Conservation (phyloP, 2,329 filamentous ascomycete genomes). For the Neonectria faginata region DNA sequence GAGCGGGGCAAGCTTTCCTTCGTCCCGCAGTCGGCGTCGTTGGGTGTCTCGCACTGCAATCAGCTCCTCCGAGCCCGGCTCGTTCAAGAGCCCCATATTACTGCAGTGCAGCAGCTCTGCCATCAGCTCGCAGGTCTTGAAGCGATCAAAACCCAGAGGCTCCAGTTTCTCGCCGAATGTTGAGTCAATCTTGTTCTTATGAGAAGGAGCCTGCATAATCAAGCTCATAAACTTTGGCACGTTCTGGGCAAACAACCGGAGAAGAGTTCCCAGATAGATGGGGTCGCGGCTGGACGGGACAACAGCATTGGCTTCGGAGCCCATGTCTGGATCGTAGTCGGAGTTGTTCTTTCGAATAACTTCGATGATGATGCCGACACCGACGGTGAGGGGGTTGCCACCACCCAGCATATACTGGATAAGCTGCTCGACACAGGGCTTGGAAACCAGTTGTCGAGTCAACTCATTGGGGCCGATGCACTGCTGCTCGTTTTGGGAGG, state of each 20-base stretch:
- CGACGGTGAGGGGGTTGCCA: slow-evolving; percentile 93
- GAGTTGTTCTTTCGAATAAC: slow-evolving; percentile 99
- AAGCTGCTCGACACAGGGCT: slow-evolving; percentile 83
- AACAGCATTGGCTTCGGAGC: slow-evolving; percentile 80
- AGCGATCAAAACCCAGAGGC: slow-evolving; percentile 94
- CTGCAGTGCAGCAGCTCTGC: slow-evolving; percentile 97
- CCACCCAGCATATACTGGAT: slow-evolving; percentile 92
- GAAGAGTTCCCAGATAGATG: slow-evolving; percentile 91
- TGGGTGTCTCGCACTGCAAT: slow-evolving; percentile 84
- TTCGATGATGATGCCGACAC: slow-evolving; percentile 97
- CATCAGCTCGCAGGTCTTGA: slow-evolving; percentile 99
- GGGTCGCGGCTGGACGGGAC: slow-evolving; percentile 88
- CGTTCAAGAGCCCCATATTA: slow-evolving; percentile 97
- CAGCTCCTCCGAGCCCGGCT: slow-evolving; percentile 87
- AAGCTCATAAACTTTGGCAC: slow-evolving; percentile 95
- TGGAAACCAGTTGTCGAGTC: slow-evolving; percentile 92
- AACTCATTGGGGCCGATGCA: slow-evolving; percentile 98
- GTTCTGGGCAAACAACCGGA: slow-evolving; percentile 88
- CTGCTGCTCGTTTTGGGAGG: slow-evolving; percentile 97
- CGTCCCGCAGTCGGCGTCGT: slow-evolving; percentile 80
- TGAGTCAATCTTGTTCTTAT: slow-evolving; percentile 80
- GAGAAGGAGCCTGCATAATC: slow-evolving; percentile 81
- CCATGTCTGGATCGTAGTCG: slow-evolving; percentile 94
- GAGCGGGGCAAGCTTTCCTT: slow-evolving; percentile 74
- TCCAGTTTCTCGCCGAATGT: slow-evolving; percentile 94